Evolutionary conservation across 2,329 filamentous ascomycete genomes (phyloP).

Genomic region (Beauveria medogensis): DNA sequence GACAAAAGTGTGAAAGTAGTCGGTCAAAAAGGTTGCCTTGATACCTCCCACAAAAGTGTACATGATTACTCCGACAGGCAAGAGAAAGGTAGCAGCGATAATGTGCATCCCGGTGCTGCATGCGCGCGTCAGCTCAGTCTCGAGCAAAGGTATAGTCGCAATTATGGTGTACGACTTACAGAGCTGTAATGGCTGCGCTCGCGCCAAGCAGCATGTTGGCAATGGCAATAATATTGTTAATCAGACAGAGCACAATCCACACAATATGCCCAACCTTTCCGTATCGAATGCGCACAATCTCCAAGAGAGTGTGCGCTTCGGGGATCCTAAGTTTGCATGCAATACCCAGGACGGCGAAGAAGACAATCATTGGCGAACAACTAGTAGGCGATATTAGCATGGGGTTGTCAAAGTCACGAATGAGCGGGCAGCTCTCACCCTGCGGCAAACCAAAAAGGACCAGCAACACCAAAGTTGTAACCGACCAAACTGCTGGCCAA

Average conservation of each 20-base stretch:
- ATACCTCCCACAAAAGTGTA: conserved; percentile 34
- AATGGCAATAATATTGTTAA: conserved; percentile 46
- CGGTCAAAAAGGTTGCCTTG: conserved; percentile 37
- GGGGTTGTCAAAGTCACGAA: neutral
- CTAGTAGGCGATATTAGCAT: conserved; percentile 10
- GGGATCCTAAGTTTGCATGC: conserved; percentile 44
- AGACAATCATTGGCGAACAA: conserved; percentile 47
- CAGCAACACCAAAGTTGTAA: conserved; percentile 45
- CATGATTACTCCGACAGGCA: conserved; percentile 29
- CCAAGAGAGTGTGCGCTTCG: conserved; percentile 45
- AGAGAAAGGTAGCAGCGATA: conserved; percentile 39
- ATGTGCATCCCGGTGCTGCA: conserved; percentile 39
- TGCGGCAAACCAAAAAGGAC: conserved; percentile 50
- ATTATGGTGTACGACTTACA: conserved; percentile 19
- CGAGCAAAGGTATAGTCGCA: too few species aligned
- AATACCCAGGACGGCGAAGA: conserved; percentile 44
- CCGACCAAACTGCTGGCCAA: conserved; percentile 42
- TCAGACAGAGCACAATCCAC: conserved; percentile 42
- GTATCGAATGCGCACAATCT: conserved; percentile 45
- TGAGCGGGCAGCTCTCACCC: conserved; percentile 23
- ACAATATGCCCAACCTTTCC: conserved; percentile 40
- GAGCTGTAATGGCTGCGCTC: conserved; percentile 25
- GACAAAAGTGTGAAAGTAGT: conserved; percentile 47
- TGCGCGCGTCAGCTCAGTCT: conserved; percentile 2
- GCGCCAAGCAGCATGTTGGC: conserved; percentile 43